Base-by-base conservation (phyloP, 1,139 yeast genomes). In the Blastobotrys proliferans region DNA sequence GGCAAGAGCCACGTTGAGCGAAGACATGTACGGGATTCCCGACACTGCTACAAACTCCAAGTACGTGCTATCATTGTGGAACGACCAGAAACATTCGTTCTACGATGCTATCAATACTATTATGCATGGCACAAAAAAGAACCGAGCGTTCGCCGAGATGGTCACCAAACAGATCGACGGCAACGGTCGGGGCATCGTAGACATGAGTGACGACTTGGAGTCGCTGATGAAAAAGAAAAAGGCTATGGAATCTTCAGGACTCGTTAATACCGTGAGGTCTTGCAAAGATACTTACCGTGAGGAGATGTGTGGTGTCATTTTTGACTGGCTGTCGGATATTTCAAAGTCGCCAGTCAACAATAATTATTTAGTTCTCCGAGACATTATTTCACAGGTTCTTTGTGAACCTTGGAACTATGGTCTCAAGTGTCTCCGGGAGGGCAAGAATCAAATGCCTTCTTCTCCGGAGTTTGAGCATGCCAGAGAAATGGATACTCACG, bases 51-150 rank as follows among this genome's bases (percentile, higher is more conserved):
- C 61, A 9, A 51, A 56, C 33, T 71, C 63, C 1, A 74, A 74
- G 48, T 86, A 72, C 60, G 79, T 74, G 27, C 64, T 86, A 33
- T 63, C 79, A 41, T 64, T 83, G 3, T 85, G 87, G 71, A 86
- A 87, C 55, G 96, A 87, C 56, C 94, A 83, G 56, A 72, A 78
- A 28, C 79, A 84, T 47, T 90, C 87, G 46, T 79, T 75, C 51
- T 67, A 80, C 41, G 95, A 86, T 54, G 92, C 92, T 0, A 76
- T 80, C 2, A 81, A 78, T 48, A 63, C 86, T 32, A 77, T 87
- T 8, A 70, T 75, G 40, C 60, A 74, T 28, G 82, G 88, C 0
- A 83, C 94, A 25, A 71, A 74, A 20, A 81, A 83, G 53, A 76
- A 76, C 1, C 65, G 64, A n/a, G 80, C 76, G 37, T 87, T 82